phyloP scores from a whole-genome alignment of 1,284 basidiomycete species.

The Sphaerobolus stellatus region DNA sequence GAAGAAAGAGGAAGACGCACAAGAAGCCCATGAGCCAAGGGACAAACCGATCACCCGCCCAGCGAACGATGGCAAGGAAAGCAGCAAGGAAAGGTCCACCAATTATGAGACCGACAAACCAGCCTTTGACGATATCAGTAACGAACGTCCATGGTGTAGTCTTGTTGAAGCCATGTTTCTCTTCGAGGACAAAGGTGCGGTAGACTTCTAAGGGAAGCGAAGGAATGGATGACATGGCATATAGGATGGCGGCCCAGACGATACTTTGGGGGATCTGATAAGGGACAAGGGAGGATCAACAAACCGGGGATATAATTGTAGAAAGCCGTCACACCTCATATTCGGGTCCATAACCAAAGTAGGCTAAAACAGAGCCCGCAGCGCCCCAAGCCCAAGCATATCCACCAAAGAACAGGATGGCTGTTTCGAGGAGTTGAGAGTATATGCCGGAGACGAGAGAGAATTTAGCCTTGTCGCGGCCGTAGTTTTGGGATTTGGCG shows the following conservation, averaged over 20 bases:
- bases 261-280: slow-evolving; percentile 81
- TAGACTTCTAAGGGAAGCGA: slow-evolving; percentile 77
- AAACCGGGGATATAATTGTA: slow-evolving; percentile 7
- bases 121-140: slow-evolving; percentile 79
- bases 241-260: slow-evolving; percentile 70
- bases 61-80: slow-evolving; percentile 88
- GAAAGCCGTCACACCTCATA: slow-evolving; percentile 55
- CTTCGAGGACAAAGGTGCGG: slow-evolving; percentile 91
- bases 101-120: slow-evolving; percentile 71
- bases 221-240: slow-evolving; percentile 66
- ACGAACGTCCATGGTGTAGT: slow-evolving; percentile 76
- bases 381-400: slow-evolving; percentile 79
- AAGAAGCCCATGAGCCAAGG: slow-evolving; percentile 88
- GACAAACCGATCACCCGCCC: slow-evolving; percentile 88
- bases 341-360: slow-evolving; percentile 61
- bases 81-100: slow-evolving; percentile 86
- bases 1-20: slow-evolving; percentile 42
- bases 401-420: slow-evolving; percentile 71
- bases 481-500: slow-evolving; percentile 88
- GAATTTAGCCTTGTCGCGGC: slow-evolving; percentile 89
- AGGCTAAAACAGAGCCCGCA: slow-evolving; percentile 51
- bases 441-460: slow-evolving; percentile 72
- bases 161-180: slow-evolving; percentile 97
- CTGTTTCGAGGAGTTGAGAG: slow-evolving; percentile 70
- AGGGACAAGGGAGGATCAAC: slow-evolving; percentile 6